These are phyloP conservation scores for Obelidium mucronatum DNA, from an alignment of 192 early-diverging fungal genomes.

Conservation along the genomic window DNA sequence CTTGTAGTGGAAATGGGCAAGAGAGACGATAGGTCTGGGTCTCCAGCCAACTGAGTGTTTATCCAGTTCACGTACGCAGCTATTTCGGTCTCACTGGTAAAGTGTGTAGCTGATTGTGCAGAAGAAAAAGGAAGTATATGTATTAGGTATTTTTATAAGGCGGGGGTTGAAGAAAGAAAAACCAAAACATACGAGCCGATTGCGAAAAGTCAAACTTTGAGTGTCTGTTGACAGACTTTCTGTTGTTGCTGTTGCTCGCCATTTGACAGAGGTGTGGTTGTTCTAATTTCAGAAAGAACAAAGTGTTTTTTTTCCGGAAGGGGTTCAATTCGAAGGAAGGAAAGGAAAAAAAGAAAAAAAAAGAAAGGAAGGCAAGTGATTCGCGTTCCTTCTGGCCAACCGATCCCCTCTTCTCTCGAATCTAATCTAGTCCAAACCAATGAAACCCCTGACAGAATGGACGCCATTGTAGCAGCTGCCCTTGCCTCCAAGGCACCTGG, in stretches of 20 bases:
- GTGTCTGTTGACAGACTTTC: background rate
- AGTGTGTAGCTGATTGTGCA: conserved; percentile 37
- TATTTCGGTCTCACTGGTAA: conserved; percentile 40
- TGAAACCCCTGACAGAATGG: background rate
- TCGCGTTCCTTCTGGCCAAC: background rate
- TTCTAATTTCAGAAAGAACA: background rate
- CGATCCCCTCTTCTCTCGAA: too few relatives aligned
- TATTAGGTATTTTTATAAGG: background rate
- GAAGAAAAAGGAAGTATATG: background rate
- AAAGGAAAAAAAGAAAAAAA: conserved; percentile 4
- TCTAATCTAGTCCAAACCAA: background rate
- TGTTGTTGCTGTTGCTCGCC: background rate
- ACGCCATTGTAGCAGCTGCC: conserved; percentile 27
- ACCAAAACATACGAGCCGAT: conserved; percentile 12
- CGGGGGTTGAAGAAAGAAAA: background rate
- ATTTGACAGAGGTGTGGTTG: background rate
- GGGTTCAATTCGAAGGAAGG: background rate
- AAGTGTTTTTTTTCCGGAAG: background rate
- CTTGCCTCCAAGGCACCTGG: conserved; percentile 32
- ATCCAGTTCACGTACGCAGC: conserved; percentile 52
- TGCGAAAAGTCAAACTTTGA: conserved; percentile 36
- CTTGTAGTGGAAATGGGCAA: conserved; percentile 35
- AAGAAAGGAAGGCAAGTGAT: background rate
- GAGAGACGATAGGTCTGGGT: conserved; percentile 32
- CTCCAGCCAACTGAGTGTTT: conserved; percentile 41